Evolutionary conservation across 176 grass and related monocot genomes (phyloP).

Genomic region (Zoysia pacifica): DNA sequence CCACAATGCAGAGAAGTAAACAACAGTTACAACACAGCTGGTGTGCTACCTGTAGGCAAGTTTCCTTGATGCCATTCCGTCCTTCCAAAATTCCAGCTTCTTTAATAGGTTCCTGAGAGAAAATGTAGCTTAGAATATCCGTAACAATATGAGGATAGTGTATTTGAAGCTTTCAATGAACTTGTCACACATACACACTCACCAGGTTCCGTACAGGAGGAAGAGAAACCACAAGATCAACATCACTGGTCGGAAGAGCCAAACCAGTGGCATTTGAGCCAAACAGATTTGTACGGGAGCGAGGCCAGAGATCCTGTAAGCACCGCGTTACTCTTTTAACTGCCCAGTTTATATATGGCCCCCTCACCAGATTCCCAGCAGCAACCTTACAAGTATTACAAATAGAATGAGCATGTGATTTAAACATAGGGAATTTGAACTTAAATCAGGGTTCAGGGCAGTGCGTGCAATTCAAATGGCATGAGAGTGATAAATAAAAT

Average conservation of each 20-base stretch:
- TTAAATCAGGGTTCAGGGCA: slow-evolving; percentile 22
- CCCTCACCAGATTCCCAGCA: slow-evolving; percentile 78
- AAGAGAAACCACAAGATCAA: slow-evolving; percentile 94
- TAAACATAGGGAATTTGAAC: not conserved
- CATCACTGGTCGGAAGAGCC: slow-evolving; percentile 93
- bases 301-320: slow-evolving; percentile 93
- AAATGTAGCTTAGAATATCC: slow-evolving; percentile 36
- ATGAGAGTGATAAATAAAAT: slow-evolving; percentile 25
- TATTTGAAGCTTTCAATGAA: slow-evolving; percentile 45
- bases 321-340: slow-evolving; percentile 89
- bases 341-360: slow-evolving; percentile 90
- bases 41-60: slow-evolving; percentile 85
- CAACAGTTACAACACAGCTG: not conserved
- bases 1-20: slow-evolving; percentile 2
- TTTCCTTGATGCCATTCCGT: slow-evolving; percentile 98
- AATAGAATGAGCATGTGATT: slow-evolving; percentile 36
- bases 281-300: slow-evolving; percentile 91
- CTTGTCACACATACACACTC: slow-evolving; percentile 43
- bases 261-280: slow-evolving; percentile 96
- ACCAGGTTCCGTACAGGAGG: slow-evolving; percentile 95
- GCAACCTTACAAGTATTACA: slow-evolving; percentile 62
- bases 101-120: slow-evolving; percentile 94
- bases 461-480: slow-evolving; percentile 13
- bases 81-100: slow-evolving; percentile 99
- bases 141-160: slow-evolving; percentile 24